Percentiles rank a stretch among this genome's conserved stretches.
These are phyloP conservation scores for Fomitopsis palustris DNA, from an alignment of 1,284 basidiomycete species.

Conservation along the genomic window DNA sequence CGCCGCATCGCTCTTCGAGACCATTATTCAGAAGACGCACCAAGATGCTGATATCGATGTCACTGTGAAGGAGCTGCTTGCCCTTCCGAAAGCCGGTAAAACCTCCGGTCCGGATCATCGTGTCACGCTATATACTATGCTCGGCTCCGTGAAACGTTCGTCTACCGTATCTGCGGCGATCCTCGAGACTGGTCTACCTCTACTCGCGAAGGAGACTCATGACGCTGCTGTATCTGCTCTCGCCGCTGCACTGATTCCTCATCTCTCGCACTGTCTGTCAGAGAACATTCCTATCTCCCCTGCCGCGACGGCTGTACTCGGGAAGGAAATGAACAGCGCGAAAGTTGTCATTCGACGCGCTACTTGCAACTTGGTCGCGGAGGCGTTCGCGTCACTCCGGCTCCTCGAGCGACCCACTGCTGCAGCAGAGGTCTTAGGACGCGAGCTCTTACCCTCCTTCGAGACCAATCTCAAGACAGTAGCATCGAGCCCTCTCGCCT, in stretches of 20 bases:
- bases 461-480: conserved; percentile 71
- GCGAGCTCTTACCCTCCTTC: conserved; percentile 54
- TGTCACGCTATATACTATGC: conserved; percentile 77
- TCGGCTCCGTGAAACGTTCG: conserved; percentile 53
- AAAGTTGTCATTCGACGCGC: conserved; percentile 36
- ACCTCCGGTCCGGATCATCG: conserved; percentile 86
- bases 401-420: conserved; percentile 29
- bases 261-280: conserved; percentile 54
- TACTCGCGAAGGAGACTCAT: conserved; percentile 78
- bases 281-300: conserved; percentile 38
- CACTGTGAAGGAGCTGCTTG: conserved; percentile 63
- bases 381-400: conserved; percentile 33
- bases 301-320: conserved; percentile 46
- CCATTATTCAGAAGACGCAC: conserved; percentile 38
- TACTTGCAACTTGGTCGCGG: conserved; percentile 33
- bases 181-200: conserved; percentile 48
- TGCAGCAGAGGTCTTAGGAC: conserved; percentile 45
- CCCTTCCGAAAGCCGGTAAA: conserved; percentile 78
- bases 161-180: conserved; percentile 49
- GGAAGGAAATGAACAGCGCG: conserved; percentile 63
- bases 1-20: conserved; percentile 60
- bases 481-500: conserved; percentile 52
- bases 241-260: conserved; percentile 49
- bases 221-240: conserved; percentile 62
- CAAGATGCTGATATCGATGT: conserved; percentile 36